A percentile compares a stretch with the other conserved stretches of the same genome.
These are phyloP conservation scores for Aureobasidium sp. DNA, from an alignment of 2,329 filamentous ascomycete species.

Conservation along the genomic window DNA sequence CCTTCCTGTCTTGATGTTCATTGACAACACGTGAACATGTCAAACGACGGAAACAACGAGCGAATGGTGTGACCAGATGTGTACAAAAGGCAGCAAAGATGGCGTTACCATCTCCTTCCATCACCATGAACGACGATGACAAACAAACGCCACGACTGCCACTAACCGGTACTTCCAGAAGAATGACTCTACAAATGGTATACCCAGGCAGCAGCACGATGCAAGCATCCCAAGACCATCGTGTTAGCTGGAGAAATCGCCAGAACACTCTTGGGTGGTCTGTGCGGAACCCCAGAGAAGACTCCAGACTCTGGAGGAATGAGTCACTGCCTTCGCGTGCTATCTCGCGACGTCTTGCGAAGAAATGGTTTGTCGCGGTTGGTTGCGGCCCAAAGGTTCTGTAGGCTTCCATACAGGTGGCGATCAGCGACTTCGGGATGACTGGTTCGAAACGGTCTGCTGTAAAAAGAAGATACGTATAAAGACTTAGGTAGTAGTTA, in stretches of 20 bases:
- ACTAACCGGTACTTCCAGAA: neutral
- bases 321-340: neutral
- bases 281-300: neutral
- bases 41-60: too few species aligned
- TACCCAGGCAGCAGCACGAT: neutral
- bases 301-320: neutral
- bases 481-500: neutral
- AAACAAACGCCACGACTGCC: neutral
- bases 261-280: neutral
- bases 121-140: neutral
- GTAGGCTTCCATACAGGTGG: neutral
- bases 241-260: neutral
- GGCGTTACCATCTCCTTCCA: neutral
- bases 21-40: neutral
- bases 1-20: neutral
- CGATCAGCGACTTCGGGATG: constrained; percentile 6
- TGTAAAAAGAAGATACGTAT: neutral
- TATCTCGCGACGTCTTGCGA: neutral
- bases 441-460: neutral
- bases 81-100: neutral
- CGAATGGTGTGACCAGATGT: neutral
- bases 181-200: neutral
- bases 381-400: neutral
- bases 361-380: neutral
- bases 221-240: neutral